Evolutionary conservation across 1,284 basidiomycete species (phyloP).

Genomic region (Ganoderma lucidum): DNA sequence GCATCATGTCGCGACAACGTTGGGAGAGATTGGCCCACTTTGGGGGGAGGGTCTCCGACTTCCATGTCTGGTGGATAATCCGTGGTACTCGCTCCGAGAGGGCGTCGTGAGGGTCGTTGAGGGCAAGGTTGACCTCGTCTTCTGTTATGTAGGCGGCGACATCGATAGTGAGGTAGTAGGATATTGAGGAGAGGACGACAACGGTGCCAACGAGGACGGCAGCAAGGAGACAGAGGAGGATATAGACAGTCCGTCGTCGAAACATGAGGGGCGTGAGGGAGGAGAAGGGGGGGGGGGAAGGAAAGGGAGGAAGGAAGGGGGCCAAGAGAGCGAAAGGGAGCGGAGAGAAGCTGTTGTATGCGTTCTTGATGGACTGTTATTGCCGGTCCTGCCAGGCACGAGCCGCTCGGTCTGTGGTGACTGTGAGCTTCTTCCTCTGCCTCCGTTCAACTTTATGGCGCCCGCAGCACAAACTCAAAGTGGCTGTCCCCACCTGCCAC

Average conservation of each 20-base stretch:
- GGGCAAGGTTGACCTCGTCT: constrained; percentile 72
- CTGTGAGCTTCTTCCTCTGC: neutral
- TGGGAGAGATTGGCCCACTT: constrained; percentile 86
- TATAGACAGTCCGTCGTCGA: constrained; percentile 69
- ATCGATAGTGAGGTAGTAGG: constrained; percentile 91
- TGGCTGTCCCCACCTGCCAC: constrained; percentile 18
- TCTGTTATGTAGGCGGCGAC: constrained; percentile 82
- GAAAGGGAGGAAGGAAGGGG: constrained; percentile 29
- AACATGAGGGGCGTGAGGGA: constrained; percentile 37
- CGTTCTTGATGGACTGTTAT: constrained; percentile 17
- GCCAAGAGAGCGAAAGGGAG: constrained; percentile 11
- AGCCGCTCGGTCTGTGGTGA: neutral
- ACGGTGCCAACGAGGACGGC: constrained; percentile 92
- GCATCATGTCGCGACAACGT: constrained; percentile 87
- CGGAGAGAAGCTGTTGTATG: constrained; percentile 24
- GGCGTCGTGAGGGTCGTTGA: constrained; percentile 62
- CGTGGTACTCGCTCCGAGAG: constrained; percentile 83
- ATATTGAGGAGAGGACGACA: constrained; percentile 89
- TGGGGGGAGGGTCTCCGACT: constrained; percentile 85
- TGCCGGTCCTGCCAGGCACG: constrained; percentile 30
- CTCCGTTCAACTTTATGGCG: constrained; percentile 17
- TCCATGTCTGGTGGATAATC: constrained; percentile 99
- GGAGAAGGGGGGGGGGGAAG: constrained; percentile 32
- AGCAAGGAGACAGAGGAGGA: constrained; percentile 80
- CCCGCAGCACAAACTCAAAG: constrained; percentile 21